phyloP scores from a whole-genome alignment of 495 filamentous ascomycete species.

The Opeltia flavorubescens region DNA sequence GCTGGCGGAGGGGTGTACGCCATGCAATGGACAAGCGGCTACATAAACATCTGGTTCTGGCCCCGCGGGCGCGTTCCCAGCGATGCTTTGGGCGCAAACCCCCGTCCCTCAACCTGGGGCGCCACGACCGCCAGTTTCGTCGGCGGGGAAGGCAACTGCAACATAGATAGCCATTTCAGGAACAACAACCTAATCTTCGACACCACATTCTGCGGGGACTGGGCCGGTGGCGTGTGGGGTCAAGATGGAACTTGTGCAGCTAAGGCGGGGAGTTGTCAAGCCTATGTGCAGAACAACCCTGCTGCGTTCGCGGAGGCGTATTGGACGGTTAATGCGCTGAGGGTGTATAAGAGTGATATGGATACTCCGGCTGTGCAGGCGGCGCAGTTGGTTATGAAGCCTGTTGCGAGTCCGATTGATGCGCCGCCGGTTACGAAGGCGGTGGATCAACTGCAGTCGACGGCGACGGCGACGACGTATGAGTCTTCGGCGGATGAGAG shows the following conservation, averaged over 20 bases:
- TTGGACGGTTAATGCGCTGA: slow-evolving; percentile 52
- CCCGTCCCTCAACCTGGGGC: slow-evolving; percentile 47
- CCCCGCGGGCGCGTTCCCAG: slow-evolving; percentile 30
- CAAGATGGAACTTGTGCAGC: slow-evolving; percentile 16
- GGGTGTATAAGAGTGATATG: slow-evolving; percentile 35
- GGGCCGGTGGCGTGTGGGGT: slow-evolving; percentile 37
- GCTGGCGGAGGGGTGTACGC: slow-evolving; percentile 46
- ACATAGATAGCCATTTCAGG: slow-evolving; percentile 44
- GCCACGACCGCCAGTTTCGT: slow-evolving; percentile 43
- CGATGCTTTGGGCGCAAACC: slow-evolving; percentile 34
- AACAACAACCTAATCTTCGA: slow-evolving; percentile 42
- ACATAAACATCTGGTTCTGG: slow-evolving; percentile 53
- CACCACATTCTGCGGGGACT: slow-evolving; percentile 25
- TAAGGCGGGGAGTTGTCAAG: slow-evolving; percentile 36
- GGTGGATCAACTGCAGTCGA: too few species aligned
- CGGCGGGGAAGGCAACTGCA: slow-evolving; percentile 31
- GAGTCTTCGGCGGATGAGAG: too few species aligned
- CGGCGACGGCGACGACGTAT: too few species aligned
- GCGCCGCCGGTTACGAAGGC: too few species aligned
- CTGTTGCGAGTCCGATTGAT: too few species aligned
- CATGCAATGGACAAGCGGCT: slow-evolving; percentile 45
- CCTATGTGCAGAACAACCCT: slow-evolving; percentile 47
- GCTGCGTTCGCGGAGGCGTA: slow-evolving; percentile 41
- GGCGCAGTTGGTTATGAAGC: background rate
- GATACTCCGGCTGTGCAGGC: background rate